Evolutionary conservation across 23 red algal genomes (phyloP).

Genomic region (Porphyridium purpureum): DNA sequence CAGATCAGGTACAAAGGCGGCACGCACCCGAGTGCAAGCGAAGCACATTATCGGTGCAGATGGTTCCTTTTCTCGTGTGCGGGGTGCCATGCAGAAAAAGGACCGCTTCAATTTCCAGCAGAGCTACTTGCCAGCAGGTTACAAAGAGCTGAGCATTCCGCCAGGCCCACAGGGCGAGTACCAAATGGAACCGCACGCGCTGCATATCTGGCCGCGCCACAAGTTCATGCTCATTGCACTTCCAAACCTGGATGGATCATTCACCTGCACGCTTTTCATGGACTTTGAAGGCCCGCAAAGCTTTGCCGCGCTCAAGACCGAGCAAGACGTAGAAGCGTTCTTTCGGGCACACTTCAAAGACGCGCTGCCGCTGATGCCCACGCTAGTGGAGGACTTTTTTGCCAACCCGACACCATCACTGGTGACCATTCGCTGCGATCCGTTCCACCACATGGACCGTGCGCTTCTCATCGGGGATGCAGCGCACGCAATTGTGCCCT

Average conservation of each 20-base stretch:
- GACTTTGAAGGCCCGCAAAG: constrained; percentile 19
- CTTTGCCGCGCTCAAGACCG: constrained; percentile 13
- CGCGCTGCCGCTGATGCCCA: constrained; percentile 49
- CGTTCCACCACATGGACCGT: constrained; percentile 52
- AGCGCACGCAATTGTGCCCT: constrained; percentile 97
- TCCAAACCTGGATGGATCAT: constrained; percentile 69
- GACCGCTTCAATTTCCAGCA: constrained; percentile 62
- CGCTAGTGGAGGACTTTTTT: constrained; percentile 31
- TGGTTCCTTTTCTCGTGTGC: constrained; percentile 74
- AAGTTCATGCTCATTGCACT: constrained; percentile 97
- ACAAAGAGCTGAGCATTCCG: constrained; percentile 82
- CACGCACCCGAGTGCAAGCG: constrained; percentile 1
- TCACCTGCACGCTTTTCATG: constrained; percentile 93
- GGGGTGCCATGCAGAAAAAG: constrained; percentile 36
- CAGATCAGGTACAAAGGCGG: background rate
- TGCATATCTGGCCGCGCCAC: constrained; percentile 94
- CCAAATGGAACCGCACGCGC: constrained; percentile 1
- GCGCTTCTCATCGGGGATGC: constrained; percentile 84
- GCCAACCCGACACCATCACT: constrained; percentile 46
- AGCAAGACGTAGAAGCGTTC: constrained; percentile 17
- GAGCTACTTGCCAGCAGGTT: constrained; percentile 59
- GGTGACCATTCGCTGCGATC: constrained; percentile 46
- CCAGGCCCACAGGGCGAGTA: constrained; percentile 7
- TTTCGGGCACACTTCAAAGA: constrained; percentile 69
- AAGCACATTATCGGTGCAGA: constrained; percentile 84